phyloP scores from a whole-genome alignment of 805 yeast species.

The Pichia cabralensis region DNA sequence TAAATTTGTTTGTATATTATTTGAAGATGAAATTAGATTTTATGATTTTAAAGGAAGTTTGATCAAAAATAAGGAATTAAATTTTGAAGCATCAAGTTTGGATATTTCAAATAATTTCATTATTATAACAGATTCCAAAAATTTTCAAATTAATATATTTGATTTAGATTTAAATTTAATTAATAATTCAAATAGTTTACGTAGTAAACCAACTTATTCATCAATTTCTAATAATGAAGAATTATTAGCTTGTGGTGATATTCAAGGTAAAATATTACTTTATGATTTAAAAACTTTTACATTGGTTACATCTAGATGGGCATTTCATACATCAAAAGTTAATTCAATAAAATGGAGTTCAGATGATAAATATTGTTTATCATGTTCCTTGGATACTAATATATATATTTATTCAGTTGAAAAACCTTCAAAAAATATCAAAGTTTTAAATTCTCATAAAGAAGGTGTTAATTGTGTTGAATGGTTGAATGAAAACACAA shows the following conservation, averaged over 20 bases:
- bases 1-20: constrained; percentile 32
- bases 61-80: constrained; percentile 22
- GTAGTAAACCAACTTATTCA: constrained; percentile 54
- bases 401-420: constrained; percentile 71
- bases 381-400: constrained; percentile 79
- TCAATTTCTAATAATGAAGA: constrained; percentile 62
- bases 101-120: constrained; percentile 33
- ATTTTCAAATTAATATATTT: constrained; percentile 33
- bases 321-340: constrained; percentile 83
- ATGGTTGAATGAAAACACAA: constrained; percentile 46
- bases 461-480: constrained; percentile 70
- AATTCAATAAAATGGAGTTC: constrained; percentile 70
- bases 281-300: constrained; percentile 45
- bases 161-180: constrained; percentile 8
- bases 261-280: constrained; percentile 75
- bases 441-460: constrained; percentile 72
- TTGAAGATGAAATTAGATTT: constrained; percentile 32
- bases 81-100: constrained; percentile 35
- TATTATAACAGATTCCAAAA: constrained; percentile 39
- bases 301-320: constrained; percentile 83
- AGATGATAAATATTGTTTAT: constrained; percentile 61
- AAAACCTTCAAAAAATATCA: constrained; percentile 68
- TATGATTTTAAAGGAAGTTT: constrained; percentile 25
- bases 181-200: constrained; percentile 31
- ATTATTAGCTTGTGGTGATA: constrained; percentile 76